Percentiles rank a stretch among this genome's conserved stretches.
phyloP scores from a whole-genome alignment of 148 eudicot genomes.

The Heliosperma pusillum region DNA sequence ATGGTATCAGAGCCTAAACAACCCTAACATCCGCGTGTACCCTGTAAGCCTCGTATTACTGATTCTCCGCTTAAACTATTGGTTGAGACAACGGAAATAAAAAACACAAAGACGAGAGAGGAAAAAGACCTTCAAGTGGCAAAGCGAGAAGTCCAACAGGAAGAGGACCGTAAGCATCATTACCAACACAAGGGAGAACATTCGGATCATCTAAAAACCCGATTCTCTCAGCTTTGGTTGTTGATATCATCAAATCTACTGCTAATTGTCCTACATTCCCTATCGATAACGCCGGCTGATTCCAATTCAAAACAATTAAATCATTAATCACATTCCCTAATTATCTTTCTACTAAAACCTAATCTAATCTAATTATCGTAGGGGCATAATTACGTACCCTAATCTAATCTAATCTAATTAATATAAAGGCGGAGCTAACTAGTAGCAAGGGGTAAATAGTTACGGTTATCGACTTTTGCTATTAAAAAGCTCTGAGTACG shows the following conservation, averaged over 20 bases:
- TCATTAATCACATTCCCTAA: too few relatives aligned
- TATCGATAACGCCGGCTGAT: slow-evolving; percentile 86
- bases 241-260: slow-evolving; percentile 72
- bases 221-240: slow-evolving; percentile 52
- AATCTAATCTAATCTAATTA: too few relatives aligned
- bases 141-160: slow-evolving; percentile 67
- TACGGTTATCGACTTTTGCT: too few relatives aligned
- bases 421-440: too few relatives aligned
- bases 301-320: background rate
- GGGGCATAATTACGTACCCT: too few relatives aligned
- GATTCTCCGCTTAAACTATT: background rate
- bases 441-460: too few relatives aligned
- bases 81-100: background rate
- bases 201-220: slow-evolving; percentile 83
- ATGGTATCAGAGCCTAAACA: background rate
- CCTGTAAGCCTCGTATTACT: too few relatives aligned
- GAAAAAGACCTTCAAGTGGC: slow-evolving; percentile 76
- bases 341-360: too few relatives aligned
- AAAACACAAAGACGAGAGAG: background rate
- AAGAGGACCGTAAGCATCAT: slow-evolving; percentile 74
- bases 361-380: too few relatives aligned
- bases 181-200: slow-evolving; percentile 88
- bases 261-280: slow-evolving; percentile 95
- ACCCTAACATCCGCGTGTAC: background rate
- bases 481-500: too few relatives aligned